Base-by-base conservation (phyloP, 306 rosid genomes). In the Cajanus cajan region DNA sequence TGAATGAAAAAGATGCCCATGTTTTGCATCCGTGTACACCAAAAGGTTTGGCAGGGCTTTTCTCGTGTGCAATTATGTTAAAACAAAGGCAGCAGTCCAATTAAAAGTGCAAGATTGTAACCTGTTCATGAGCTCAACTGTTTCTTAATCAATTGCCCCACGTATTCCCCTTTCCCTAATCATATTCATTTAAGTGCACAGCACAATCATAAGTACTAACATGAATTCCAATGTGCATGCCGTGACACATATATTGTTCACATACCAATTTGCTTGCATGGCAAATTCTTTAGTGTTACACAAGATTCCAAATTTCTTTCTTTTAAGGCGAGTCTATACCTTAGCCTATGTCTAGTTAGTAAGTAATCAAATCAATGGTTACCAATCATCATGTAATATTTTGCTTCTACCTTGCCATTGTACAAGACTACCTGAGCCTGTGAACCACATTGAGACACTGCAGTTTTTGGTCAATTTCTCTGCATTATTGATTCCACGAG, bases 31-130 rank as follows among this genome's bases (percentile, higher is more conserved):
- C 55, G 59, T 74, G 73, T 79, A 50, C 61, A 3, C 75, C 55
- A 50, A 79, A 78, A 83, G 77, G 72, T 58, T 65, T 55, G 66
- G 16, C 44, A 65, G 43, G 6, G 16, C 79, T 58, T 76, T 57
- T 34, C 72, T 72, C 68, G 43, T 45, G 31, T 69, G 77, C 66
- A 43, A 54, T 70, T 77, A 67, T 72, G 13, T 67, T 71, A 73
- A 77, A 81, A 87, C 65, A 74, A 61, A 66, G 84, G 90, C 97
- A 77, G 90, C 85, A 90, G 90, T 91, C 87, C 87, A 59, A 94
- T 90, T 75, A 85, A 88, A 80, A 82, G 85, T 72, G 41, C 15
- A 77, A 77, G 51, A 48, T 71, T 50, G 76, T 64, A 47, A 76
- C 76, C 83, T 77, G 78, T 71, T 59, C 74, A 73, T 83, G 34